Evolutionary conservation across 768 basidiomycete species (phyloP).

Genomic region (Rhodotorula taiwanensis): DNA sequence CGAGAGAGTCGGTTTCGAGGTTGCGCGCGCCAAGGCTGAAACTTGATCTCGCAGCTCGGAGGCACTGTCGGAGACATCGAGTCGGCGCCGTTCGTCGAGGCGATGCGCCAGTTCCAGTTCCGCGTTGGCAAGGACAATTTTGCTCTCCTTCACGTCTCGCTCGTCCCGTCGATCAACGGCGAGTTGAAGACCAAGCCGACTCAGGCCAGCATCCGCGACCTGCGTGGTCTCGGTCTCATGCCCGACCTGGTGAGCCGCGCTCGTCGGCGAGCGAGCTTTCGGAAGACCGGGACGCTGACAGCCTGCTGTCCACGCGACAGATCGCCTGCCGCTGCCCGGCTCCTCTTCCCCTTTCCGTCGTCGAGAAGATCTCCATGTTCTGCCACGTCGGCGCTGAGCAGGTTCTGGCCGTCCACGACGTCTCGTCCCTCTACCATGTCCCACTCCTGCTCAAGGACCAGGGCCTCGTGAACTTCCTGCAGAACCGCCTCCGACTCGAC

Average conservation of each 20-base stretch:
- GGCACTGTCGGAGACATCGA: constrained; percentile 99
- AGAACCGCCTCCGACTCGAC: constrained; percentile 69
- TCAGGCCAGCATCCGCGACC: constrained; percentile 88
- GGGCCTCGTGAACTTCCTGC: constrained; percentile 79
- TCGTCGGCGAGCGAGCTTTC: too few species aligned
- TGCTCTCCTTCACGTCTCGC: constrained; percentile 89
- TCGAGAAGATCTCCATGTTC: constrained; percentile 98
- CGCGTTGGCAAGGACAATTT: constrained; percentile 94
- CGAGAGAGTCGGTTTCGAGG: neutral
- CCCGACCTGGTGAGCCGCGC: constrained; percentile 58
- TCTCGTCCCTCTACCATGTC: constrained; percentile 94
- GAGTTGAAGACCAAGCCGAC: constrained; percentile 99
- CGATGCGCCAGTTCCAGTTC: constrained; percentile 99
- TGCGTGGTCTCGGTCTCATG: constrained; percentile 82
- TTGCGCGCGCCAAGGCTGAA: neutral
- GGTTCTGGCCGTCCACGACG: constrained; percentile 92
- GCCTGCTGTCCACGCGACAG: constrained; percentile 47
- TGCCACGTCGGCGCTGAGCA: constrained; percentile 81
- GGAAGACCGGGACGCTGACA: too few species aligned
- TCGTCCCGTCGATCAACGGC: constrained; percentile 97
- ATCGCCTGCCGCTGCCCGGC: constrained; percentile 87
- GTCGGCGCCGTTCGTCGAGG: constrained; percentile 94
- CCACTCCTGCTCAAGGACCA: constrained; percentile 85
- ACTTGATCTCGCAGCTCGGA: constrained; percentile 61
- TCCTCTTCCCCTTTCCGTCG: constrained; percentile 74